Base-by-base conservation (phyloP, 202 grass and related monocot genomes). In the Alloteropsis angusta region DNA sequence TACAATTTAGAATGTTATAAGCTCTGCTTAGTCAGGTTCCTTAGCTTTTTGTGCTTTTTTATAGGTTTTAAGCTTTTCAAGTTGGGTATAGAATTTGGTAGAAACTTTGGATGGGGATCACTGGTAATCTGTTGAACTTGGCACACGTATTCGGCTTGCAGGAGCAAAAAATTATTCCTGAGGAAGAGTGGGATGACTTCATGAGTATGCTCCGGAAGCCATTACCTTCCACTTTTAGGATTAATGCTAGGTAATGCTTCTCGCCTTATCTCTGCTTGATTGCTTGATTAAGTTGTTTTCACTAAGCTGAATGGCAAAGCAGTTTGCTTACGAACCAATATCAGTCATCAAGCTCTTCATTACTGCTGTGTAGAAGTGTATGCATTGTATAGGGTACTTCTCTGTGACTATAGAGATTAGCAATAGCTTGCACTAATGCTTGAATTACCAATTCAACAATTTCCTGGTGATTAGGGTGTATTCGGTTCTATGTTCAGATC, bases 201-300 rank as follows among this genome's bases (percentile, higher is more conserved):
- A 87, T 99, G 77, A 75, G 76, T 70, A 78, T 90, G 59, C 86
- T 99, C 26, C 72, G 84, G 9, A 93, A 87, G 78, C 96, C 96
- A 13, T 80, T 99, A 83, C 92, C 92, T 46, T 76, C 96, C n/a
- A 87, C 86, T 76, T 99, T 99, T 68, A 88, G 92, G 83, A 95
- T 99, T 65, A 99, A 95, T 91, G 85, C 88, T 0, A 93, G 92
- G 96, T 95, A 81, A 64, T 71, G 8, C 45, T 67, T 76, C 66
- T 74, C 28, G 28, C 28, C 28, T 30, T 30, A 30, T 30, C 18
- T 72, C 10, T 72, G 19, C 23, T 44, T 54, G 50, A 62, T 55
- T 21, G 15, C 9, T 41, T 53, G 12, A 43, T 53, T n/a, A 14
- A 17, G 16, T 71, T 48, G 13, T 62, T 79, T 36, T 12, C 10